Conservation (phyloP, 805 yeast species). For the Schizosaccharomyces lindneri region DNA sequence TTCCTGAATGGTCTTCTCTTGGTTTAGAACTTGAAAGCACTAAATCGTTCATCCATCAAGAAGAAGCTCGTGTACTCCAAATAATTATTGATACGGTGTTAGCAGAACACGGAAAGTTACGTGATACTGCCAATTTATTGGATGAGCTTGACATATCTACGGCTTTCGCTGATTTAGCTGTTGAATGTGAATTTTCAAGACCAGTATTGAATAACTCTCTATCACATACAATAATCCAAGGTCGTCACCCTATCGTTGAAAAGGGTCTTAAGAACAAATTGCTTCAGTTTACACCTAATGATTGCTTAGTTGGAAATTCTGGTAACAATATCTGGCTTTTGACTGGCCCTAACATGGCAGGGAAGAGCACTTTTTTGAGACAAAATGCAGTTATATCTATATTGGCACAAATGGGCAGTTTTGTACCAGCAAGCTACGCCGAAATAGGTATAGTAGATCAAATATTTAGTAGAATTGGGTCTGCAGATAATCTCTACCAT, state of each 20-base stretch:
- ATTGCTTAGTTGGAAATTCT: slow-evolving; percentile 13
- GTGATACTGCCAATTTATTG: slow-evolving; percentile 25
- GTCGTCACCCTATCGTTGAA: slow-evolving; percentile 76
- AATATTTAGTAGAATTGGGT: slow-evolving; percentile 52
- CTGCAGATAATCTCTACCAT: slow-evolving; percentile 46
- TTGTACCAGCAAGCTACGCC: slow-evolving; percentile 42
- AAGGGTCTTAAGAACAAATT: slow-evolving; percentile 31
- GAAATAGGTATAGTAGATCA: slow-evolving; percentile 50
- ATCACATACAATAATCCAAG: slow-evolving; percentile 22
- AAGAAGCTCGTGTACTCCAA: slow-evolving; percentile 31
- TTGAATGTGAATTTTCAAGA: slow-evolving; percentile 37
- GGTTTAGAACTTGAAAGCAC: slow-evolving; percentile 24
- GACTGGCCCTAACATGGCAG: slow-evolving; percentile 32
- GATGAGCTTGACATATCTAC: slow-evolving; percentile 50
- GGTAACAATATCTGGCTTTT: slow-evolving; percentile 7
- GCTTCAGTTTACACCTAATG: slow-evolving; percentile 24
- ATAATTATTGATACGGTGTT: slow-evolving; percentile 9
- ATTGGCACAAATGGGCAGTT: slow-evolving; percentile 51
- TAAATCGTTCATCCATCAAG: slow-evolving; percentile 23
- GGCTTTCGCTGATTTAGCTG: slow-evolving; percentile 48
- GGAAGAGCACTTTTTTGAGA: slow-evolving; percentile 51
- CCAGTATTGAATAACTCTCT: slow-evolving; percentile 27
- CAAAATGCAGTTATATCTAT: slow-evolving; percentile 48
- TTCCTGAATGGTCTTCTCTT: slow-evolving; percentile 22
- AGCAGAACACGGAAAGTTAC: slow-evolving; percentile 12